Evolutionary conservation across 2,329 filamentous ascomycete genomes (phyloP).

Genomic region (Cryphonectria nitschkei): DNA sequence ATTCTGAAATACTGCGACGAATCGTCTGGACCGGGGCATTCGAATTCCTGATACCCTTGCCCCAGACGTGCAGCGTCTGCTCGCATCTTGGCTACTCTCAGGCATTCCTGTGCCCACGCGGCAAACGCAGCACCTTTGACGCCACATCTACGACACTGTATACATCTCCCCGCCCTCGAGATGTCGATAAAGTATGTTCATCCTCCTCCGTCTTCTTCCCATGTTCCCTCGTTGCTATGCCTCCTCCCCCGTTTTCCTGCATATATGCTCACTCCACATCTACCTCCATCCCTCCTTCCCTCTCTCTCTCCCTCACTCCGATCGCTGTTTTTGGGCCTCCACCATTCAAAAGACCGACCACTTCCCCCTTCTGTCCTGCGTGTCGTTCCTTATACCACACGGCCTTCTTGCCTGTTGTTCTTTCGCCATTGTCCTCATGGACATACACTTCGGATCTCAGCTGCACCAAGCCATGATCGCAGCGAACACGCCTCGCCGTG

Average conservation of each 20-base stretch:
- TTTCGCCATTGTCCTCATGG: constrained; percentile 21
- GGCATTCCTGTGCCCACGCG: not conserved
- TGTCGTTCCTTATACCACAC: not conserved
- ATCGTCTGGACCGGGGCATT: not conserved
- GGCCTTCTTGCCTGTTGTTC: constrained; percentile 19
- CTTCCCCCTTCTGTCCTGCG: not conserved
- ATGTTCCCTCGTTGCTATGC: constrained; percentile 16
- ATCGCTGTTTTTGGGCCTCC: constrained; percentile 17
- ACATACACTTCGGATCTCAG: constrained; percentile 23
- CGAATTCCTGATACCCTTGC: not conserved
- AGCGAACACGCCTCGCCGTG: constrained; percentile 48
- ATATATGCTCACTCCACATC: constrained; percentile 16
- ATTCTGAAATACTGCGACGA: not conserved
- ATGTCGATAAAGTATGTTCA: constrained; percentile 61
- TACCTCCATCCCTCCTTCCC: not conserved
- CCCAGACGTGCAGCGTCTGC: not conserved
- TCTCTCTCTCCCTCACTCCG: constrained; percentile 2
- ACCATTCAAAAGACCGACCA: not conserved
- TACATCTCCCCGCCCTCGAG: constrained; percentile 38
- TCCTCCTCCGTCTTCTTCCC: constrained; percentile 15
- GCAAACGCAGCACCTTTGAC: not conserved
- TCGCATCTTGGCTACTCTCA: constrained; percentile 3
- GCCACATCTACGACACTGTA: constrained; percentile 7
- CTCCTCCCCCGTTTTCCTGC: constrained; percentile 17
- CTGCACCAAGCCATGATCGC: constrained; percentile 41